Evolutionary conservation across 441 rosid genomes (phyloP).

Genomic region (Pelargonium cotyledonis): DNA sequence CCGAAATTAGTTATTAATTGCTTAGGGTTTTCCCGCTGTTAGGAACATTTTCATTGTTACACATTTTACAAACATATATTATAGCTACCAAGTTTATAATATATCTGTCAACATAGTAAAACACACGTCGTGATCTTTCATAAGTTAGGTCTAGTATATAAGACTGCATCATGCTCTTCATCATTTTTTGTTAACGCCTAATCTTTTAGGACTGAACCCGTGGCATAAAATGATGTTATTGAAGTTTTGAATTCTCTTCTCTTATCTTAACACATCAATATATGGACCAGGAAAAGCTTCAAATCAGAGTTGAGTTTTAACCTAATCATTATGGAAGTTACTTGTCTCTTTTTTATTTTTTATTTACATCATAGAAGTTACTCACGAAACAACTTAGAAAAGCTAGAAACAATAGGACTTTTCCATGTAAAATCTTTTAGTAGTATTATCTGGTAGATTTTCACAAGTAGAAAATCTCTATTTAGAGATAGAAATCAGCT

Average conservation of each 20-base stretch:
- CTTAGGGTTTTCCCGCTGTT: not conserved
- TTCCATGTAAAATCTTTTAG: not conserved
- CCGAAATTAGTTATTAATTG: too few species aligned
- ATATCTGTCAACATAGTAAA: too few species aligned
- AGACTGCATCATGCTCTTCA: not conserved
- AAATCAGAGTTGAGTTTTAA: not conserved
- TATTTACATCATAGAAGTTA: not conserved
- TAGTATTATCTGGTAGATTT: not conserved
- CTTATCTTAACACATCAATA: too few species aligned
- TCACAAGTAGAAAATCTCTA: too few species aligned
- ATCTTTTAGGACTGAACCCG: not conserved
- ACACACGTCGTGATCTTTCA: not conserved
- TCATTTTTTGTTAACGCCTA: not conserved
- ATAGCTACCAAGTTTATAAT: too few species aligned
- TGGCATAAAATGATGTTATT: not conserved
- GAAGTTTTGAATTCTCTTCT: not conserved
- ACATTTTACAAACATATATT: too few species aligned
- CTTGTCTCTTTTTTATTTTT: too few species aligned
- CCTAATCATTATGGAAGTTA: not conserved
- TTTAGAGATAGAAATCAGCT: too few species aligned
- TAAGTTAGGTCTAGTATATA: not conserved
- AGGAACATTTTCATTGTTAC: not conserved
- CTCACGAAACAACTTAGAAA: not conserved
- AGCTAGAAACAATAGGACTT: not conserved
- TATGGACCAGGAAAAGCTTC: not conserved